Conservation (phyloP, 495 filamentous ascomycete species). For the Haplographium delicatum region DNA sequence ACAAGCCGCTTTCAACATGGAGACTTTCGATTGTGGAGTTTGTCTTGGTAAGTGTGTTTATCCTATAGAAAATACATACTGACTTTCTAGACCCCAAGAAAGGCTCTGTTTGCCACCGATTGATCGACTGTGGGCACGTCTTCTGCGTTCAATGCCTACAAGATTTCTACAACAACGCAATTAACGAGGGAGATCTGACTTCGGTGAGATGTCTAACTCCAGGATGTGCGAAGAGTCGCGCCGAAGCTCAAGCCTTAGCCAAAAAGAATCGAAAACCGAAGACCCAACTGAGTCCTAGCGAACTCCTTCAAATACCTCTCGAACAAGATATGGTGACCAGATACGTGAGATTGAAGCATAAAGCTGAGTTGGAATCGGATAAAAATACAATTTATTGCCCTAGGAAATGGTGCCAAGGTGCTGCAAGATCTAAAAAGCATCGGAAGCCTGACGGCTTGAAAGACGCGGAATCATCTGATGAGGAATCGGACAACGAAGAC, state of each 20-base stretch:
- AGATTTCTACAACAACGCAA: slow-evolving; percentile 84
- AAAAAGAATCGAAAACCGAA: slow-evolving; percentile 38
- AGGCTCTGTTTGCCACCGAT: slow-evolving; percentile 69
- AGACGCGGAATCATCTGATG: slow-evolving; percentile 34
- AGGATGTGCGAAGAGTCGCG: slow-evolving; percentile 62
- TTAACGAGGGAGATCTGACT: slow-evolving; percentile 75
- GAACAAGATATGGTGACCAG: slow-evolving; percentile 69
- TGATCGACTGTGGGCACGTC: slow-evolving; percentile 79
- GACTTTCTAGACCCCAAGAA: slow-evolving; percentile 71
- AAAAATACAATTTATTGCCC: slow-evolving; percentile 93
- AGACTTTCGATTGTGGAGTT: slow-evolving; percentile 85
- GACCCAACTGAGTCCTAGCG: slow-evolving; percentile 75
- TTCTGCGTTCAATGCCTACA: slow-evolving; percentile 83
- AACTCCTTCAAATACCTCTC: slow-evolving; percentile 81
- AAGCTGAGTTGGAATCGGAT: slow-evolving; percentile 84
- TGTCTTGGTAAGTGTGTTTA: slow-evolving; percentile 49
- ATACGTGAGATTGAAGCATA: slow-evolving; percentile 85
- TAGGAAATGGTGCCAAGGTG: slow-evolving; percentile 86
- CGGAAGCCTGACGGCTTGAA: slow-evolving; percentile 58
- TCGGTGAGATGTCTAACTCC: slow-evolving; percentile 72
- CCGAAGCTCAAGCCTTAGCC: slow-evolving; percentile 18
- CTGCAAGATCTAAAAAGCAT: slow-evolving; percentile 76
- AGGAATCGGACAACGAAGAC: slow-evolving; percentile 45
- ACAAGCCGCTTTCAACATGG: slow-evolving; percentile 68
- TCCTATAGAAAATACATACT: neutral